Conservation (phyloP, 176 grass and related monocot genomes). For the Zizania latifolia region DNA sequence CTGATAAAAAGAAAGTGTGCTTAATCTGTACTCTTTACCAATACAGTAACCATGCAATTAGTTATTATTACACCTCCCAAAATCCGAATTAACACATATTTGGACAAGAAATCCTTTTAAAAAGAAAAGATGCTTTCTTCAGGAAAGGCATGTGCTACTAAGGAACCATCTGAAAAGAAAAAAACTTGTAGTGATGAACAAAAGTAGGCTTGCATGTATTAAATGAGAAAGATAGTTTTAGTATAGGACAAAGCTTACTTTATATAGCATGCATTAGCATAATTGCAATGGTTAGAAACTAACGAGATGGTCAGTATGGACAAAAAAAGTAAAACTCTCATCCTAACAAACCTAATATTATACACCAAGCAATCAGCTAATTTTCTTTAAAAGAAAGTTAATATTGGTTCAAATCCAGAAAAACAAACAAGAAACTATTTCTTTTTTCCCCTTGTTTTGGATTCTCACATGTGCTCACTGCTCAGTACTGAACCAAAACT, state of each 20-base stretch:
- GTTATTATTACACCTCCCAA: neutral
- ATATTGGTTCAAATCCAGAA: neutral
- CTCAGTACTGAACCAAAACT: neutral
- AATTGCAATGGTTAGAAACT: neutral
- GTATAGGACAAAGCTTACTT: neutral
- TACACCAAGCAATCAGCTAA: neutral
- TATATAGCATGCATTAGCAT: neutral
- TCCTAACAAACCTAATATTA: neutral
- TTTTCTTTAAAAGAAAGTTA: neutral
- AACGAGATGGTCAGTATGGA: neutral
- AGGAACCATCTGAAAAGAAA: neutral
- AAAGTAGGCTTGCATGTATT: neutral
- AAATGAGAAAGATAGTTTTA: neutral
- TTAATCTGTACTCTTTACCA: neutral
- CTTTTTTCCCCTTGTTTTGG: neutral
- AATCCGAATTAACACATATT: neutral
- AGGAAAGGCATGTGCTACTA: neutral
- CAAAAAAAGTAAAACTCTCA: neutral
- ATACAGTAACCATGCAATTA: neutral
- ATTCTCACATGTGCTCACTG: neutral
- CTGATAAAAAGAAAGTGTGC: neutral
- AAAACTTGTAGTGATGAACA: neutral
- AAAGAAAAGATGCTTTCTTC: neutral
- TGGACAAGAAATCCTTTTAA: neutral
- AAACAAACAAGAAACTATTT: neutral